A percentile compares a stretch with the other conserved stretches of the same genome.
Conservation (phyloP, 2,329 filamentous ascomycete species). For the Aspergillus sp. region DNA sequence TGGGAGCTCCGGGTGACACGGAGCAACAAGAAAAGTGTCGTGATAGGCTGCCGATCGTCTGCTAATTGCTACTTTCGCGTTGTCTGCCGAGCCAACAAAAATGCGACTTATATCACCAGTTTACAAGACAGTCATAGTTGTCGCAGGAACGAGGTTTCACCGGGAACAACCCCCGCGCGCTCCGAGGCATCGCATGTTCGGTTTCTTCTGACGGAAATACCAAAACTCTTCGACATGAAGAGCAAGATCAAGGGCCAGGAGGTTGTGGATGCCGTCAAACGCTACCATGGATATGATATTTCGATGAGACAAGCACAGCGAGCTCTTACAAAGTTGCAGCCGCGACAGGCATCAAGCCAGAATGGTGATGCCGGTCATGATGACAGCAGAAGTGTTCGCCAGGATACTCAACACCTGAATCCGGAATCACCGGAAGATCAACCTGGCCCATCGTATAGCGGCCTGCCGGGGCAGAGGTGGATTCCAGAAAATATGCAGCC, state of each 20-base stretch:
- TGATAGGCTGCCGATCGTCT: constrained; percentile 36
- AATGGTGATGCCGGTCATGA: constrained; percentile 17
- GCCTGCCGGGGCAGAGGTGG: constrained; percentile 28
- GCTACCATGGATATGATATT: constrained; percentile 38
- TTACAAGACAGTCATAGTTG: constrained; percentile 36
- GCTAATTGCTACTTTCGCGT: constrained; percentile 36
- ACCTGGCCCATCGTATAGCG: constrained; percentile 17
- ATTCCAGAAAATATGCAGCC: constrained; percentile 23
- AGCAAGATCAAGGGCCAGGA: constrained; percentile 32
- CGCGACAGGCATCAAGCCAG: constrained; percentile 18
- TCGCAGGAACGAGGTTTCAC: constrained; percentile 23
- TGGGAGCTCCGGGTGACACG: constrained; percentile 37
- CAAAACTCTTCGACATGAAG: constrained; percentile 36
- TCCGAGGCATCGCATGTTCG: constrained; percentile 37
- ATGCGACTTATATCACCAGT: constrained; percentile 36
- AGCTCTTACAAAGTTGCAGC: constrained; percentile 31
- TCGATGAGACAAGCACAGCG: constrained; percentile 36
- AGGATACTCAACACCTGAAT: constrained; percentile 19
- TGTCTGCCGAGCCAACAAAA: constrained; percentile 37
- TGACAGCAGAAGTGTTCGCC: constrained; percentile 20
- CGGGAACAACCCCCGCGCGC: constrained; percentile 29
- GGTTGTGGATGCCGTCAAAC: constrained; percentile 36
- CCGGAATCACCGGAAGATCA: constrained; percentile 19
- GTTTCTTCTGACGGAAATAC: constrained; percentile 34
- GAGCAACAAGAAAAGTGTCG: constrained; percentile 38